Percentiles rank a stretch among this genome's conserved stretches.
Evolutionary conservation across 352 stramenopile species (phyloP).

Genomic region (Vaucheria bursata): DNA sequence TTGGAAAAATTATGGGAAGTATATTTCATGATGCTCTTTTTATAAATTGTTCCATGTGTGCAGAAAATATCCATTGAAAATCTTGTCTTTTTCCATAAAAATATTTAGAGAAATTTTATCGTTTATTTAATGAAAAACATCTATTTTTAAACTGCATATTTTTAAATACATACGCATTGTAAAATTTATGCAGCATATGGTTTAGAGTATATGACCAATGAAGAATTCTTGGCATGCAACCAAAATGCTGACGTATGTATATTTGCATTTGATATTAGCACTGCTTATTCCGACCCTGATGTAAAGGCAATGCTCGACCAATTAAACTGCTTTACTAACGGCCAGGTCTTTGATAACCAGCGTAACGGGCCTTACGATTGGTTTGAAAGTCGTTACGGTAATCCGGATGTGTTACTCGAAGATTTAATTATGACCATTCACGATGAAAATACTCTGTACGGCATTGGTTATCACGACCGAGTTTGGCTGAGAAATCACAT

Average conservation of each 20-base stretch:
- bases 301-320: constrained; percentile 15
- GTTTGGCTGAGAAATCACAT: neutral
- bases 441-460: neutral
- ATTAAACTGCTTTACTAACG: constrained; percentile 24
- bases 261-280: constrained; percentile 11
- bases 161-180: no score
- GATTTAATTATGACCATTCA: constrained; percentile 4
- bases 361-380: constrained; percentile 25
- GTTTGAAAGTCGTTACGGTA: constrained; percentile 31
- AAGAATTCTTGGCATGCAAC: constrained; percentile 26
- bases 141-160: no score
- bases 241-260: constrained; percentile 39
- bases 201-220: constrained; percentile 4
- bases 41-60: no score
- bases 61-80: no score
- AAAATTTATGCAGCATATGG: neutral
- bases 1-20: no score
- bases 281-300: neutral
- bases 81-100: no score
- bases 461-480: neutral
- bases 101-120: no score
- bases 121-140: no score
- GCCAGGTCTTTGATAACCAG: constrained; percentile 38
- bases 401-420: constrained; percentile 8
- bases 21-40: no score